Base-by-base conservation (phyloP, 2,329 filamentous ascomycete genomes). In the Ambrosiella cleistominuta region DNA sequence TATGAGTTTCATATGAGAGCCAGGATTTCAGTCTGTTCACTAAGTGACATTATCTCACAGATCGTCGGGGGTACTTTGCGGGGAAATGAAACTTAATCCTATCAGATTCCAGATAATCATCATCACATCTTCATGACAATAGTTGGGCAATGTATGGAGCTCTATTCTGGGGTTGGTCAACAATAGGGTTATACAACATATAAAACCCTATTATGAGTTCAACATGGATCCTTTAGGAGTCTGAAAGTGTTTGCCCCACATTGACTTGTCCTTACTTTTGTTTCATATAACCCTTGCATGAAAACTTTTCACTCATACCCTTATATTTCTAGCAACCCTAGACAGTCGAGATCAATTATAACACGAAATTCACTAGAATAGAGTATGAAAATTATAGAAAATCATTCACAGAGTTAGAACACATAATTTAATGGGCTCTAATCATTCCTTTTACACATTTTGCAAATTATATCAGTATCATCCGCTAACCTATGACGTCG, bases 401-500 rank as follows among this genome's bases (percentile, higher is more conserved):
- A 12, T 42, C 2, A 12, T 42, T 42, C 27, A 27, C 3, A 27
- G 27, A 27, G 27, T 27, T 27, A 27, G n/a, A n/a, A n/a, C n/a
- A 51, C 7, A 51, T 36, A 35, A 35, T 11, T 17, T 35, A 3
- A 7, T 11, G 8, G 13, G 35, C 9, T n/a, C 9, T 51, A 35
- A 11, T 35, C 2, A n/a, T 51, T 6, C 9, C 7, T 27, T 17
- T 35, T 51, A 4, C 15, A 9, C 2, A 51, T 36, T 27, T 35
- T 36, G 1, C 47, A 27, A 51, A 51, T 51, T 36, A 49, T 49
- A 1, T 15, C 11, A 8, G n/a, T 47, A 8, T 47, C 11, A 8
- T 47, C n/a, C 9, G n/a, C 7, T 7, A 7, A 47, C 8, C 42
- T 51, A 60, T 60, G 58, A 60, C 54, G 58, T 60, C 54, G 58